Conservation (phyloP, 2,329 filamentous ascomycete genomes). For the Pseudocercospora pini-densiflorae region DNA sequence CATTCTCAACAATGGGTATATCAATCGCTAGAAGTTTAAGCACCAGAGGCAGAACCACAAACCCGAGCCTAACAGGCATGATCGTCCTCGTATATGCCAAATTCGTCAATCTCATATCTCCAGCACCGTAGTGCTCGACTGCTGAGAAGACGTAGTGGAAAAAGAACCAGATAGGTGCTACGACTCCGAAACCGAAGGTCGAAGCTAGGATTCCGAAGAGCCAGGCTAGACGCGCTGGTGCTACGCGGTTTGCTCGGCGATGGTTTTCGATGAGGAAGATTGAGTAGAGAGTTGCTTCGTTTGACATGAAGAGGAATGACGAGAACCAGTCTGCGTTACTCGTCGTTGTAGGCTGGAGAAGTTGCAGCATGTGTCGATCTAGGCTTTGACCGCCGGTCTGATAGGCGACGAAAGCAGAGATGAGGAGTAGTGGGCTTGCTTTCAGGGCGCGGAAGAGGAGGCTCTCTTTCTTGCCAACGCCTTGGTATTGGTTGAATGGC, state of each 20-base stretch:
- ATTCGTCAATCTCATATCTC: slow-evolving; percentile 41
- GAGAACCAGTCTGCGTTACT: neutral
- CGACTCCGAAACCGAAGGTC: slow-evolving; percentile 37
- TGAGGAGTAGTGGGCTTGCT: slow-evolving; percentile 14
- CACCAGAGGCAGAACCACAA: slow-evolving; percentile 31
- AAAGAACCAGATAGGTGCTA: slow-evolving; percentile 45
- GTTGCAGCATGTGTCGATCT: neutral
- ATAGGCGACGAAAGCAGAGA: slow-evolving; percentile 7
- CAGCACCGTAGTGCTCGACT: slow-evolving; percentile 40
- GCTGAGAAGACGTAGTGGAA: slow-evolving; percentile 43
- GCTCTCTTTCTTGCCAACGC: slow-evolving; percentile 35
- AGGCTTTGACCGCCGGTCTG: neutral
- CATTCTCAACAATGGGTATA: neutral
- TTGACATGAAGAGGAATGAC: neutral
- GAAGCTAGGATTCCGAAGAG: slow-evolving; percentile 38
- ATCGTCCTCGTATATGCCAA: slow-evolving; percentile 37
- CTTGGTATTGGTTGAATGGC: slow-evolving; percentile 37
- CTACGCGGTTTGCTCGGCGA: slow-evolving; percentile 15
- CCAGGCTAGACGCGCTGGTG: neutral
- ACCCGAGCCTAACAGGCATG: slow-evolving; percentile 35
- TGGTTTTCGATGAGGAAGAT: slow-evolving; percentile 21
- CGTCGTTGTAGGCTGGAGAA: neutral
- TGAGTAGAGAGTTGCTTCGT: slow-evolving; percentile 4
- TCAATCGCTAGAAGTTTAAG: slow-evolving; percentile 16
- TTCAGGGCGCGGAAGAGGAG: slow-evolving; percentile 14